Base-by-base conservation (phyloP, 2,329 filamentous ascomycete species). In the Fonsecaea pedrosoi region DNA sequence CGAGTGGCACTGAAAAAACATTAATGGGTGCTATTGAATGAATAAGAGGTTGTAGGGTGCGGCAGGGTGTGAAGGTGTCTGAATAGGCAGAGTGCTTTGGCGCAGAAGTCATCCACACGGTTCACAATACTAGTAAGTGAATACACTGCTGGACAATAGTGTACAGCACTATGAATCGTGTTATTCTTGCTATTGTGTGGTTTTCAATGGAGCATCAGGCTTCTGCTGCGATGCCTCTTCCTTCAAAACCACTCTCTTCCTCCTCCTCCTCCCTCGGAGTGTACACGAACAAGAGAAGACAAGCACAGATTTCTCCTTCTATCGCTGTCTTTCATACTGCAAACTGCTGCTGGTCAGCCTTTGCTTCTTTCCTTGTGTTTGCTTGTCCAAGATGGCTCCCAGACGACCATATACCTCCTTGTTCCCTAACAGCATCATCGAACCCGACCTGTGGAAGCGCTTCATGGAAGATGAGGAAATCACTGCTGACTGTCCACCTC, bases 401-500 rank as follows among this genome's bases (percentile, higher is more conserved):
- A 42, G 38, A 58, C 58, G 54, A 57, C 5, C 64, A 54, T 54
- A 64, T 45, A 25, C 30, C 18, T 53, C 30, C 21, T 50, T 67
- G 60, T 53, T 60, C 25, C 40, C 59, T 12, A 62, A 70, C 42
- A 48, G 25, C 38, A 42, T 54, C 21, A 15, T 66, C 25, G 66
- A 68, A 15, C 21, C 30, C 8, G 68, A 70, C 59, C 40, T 68
- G 57, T 68, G 68, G 68, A 62, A 54, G 48, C 68, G 68, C 15
- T 70, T 70, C 34, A 60, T 65, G 59, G 50, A 61, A 40, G 65
- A 68, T 57, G 62, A 64, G 32, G 57, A 67, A 18, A 68, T 70
- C 63, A 68, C 61, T 35, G 66, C 68, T 70, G 68, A 70, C 68
- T 48, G 54, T 55, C 63, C 58, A n/a, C 68, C 64, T 38, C 68